phyloP scores from a whole-genome alignment of 139 green algal genomes.

The Gonium pectorale region DNA sequence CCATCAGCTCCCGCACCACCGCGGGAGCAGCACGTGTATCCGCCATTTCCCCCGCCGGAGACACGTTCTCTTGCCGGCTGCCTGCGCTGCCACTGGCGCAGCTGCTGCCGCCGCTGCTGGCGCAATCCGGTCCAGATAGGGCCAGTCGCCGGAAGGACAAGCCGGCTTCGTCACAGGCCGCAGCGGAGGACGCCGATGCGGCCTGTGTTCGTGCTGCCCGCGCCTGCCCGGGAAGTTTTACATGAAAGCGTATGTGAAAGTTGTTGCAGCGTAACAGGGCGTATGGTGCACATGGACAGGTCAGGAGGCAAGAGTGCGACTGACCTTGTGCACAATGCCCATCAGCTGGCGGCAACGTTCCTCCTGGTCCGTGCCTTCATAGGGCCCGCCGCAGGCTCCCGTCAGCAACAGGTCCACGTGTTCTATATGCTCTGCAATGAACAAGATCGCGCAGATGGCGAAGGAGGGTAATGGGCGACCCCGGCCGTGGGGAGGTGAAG shows the following conservation, averaged over 20 bases:
- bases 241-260: too few relatives aligned
- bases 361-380: background rate
- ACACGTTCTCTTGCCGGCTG: background rate
- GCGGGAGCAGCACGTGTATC: background rate
- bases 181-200: too few relatives aligned
- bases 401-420: slow-evolving; percentile 5
- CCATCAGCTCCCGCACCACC: background rate
- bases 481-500: background rate
- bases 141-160: background rate
- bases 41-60: background rate
- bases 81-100: background rate
- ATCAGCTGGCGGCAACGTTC: background rate
- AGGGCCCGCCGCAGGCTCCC: background rate
- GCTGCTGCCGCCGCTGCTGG: background rate
- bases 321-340: background rate
- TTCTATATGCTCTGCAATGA: background rate
- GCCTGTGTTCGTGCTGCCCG: too few relatives aligned
- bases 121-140: background rate
- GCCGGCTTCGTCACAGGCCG: background rate
- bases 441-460: background rate
- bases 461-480: background rate
- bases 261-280: background rate
- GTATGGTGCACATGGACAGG: background rate
- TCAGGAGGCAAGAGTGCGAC: background rate
- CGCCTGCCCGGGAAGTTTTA: too few relatives aligned